These are phyloP conservation scores for Viola odorata DNA, from an alignment of 345 rosid species.

Conservation along the genomic window DNA sequence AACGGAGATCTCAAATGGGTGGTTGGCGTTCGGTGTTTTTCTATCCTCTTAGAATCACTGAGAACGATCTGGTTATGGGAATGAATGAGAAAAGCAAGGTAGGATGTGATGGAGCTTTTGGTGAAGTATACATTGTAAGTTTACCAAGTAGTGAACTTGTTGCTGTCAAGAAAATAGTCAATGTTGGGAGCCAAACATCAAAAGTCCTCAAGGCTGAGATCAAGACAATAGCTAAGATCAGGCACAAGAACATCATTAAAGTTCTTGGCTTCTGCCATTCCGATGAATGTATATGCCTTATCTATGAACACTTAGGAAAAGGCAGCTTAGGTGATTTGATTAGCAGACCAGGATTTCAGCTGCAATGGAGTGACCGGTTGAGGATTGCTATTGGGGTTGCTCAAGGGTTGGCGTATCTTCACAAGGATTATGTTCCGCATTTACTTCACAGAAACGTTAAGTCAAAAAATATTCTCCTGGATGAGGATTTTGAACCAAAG, in stretches of 20 bases:
- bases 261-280: slow-evolving; percentile 83
- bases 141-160: slow-evolving; percentile 74
- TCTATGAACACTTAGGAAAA: slow-evolving; percentile 57
- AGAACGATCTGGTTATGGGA: slow-evolving; percentile 54
- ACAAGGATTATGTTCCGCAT: slow-evolving; percentile 68
- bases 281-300: slow-evolving; percentile 61
- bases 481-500: slow-evolving; percentile 66
- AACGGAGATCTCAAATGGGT: slow-evolving; percentile 43
- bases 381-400: slow-evolving; percentile 79
- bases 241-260: slow-evolving; percentile 71
- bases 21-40: slow-evolving; percentile 76
- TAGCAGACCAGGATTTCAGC: slow-evolving; percentile 36
- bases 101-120: slow-evolving; percentile 56
- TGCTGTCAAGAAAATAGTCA: slow-evolving; percentile 69
- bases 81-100: slow-evolving; percentile 65
- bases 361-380: slow-evolving; percentile 72
- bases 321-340: slow-evolving; percentile 78
- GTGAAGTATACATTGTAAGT: slow-evolving; percentile 49
- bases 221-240: slow-evolving; percentile 76
- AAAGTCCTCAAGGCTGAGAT: slow-evolving; percentile 71
- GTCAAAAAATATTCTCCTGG: slow-evolving; percentile 72
- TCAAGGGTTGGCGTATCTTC: slow-evolving; percentile 73
- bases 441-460: slow-evolving; percentile 76
- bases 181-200: slow-evolving; percentile 51
- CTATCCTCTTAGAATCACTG: slow-evolving; percentile 72